Base-by-base conservation (phyloP, 352 stramenopile genomes). In the Phytophthora pini region DNA sequence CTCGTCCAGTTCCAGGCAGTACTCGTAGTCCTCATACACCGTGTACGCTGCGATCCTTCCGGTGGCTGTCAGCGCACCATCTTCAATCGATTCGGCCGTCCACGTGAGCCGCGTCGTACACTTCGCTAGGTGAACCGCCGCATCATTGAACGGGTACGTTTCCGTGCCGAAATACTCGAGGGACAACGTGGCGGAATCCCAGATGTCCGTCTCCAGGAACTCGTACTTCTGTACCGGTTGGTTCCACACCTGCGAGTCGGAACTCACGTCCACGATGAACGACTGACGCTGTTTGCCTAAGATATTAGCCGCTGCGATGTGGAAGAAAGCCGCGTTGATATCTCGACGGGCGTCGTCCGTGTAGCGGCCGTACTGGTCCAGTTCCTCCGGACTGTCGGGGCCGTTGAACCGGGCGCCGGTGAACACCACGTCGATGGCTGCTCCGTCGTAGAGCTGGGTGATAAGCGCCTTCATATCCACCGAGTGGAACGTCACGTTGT, bases 321-420 rank as follows among this genome's bases (percentile, higher is more conserved):
- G 77, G 57, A 86, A 80, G 59, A 82, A 80, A 38, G 65, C 78
- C 0, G 80, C 39, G 34, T 75, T 79, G 7, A 88, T 59, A 53
- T 89, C 78, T n/a, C 64, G 68, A 1, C 60, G 80, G 10, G 77
- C 59, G 1, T 69, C 46, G 24, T 85, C 77, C 2, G 40, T 54
- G 43, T 80, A 85, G n/a, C 80, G 77, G 49, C 77, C 80, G 57
- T 86, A 87, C 36, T 77, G 29, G 54, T 89, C 80, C n/a, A 77
- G 55, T 0, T 59, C 38, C 6, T 63, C 64, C 1, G 22, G 29
- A 22, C 31, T 54, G 56, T 80, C 74, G 0, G 62, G 47, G 6
- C 73, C 80, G 13, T 79, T 68, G 57, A 72, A 87, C 5, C 75
- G 72, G 20, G 54, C 65, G 8, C 74, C 80, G 0, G 72, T 83